Base-by-base conservation (phyloP, 148 eudicot genomes). In the Nyssa sinensis region DNA sequence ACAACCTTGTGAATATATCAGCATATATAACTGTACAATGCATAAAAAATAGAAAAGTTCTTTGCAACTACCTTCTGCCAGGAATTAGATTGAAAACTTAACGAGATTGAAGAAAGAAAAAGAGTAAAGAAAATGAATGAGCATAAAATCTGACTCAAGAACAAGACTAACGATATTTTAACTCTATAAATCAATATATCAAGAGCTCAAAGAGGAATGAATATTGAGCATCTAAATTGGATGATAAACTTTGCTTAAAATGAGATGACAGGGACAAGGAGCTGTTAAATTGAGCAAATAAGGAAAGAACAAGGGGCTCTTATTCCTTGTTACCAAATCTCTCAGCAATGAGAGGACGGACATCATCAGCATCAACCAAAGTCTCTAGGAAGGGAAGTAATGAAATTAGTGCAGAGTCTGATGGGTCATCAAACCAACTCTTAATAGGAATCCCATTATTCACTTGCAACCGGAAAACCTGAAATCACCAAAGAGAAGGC, bases 381-480 rank as follows among this genome's bases (percentile, higher is more conserved):
- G 84, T 90, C 90, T 95, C 99, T 49, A 95, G 84, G 85, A 95
- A 95, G 33, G 99, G 97, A 69, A 95, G 87, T 77, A 95, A 78
- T 55, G 90, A 89, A 75, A 93, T 81, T 47, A 95, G 83, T 69
- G 92, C 97, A 78, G 70, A 79, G 76, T 95, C 99, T 72, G 91
- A 86, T 62, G 97, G 94, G 83, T 95, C 99, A 82, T 91, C 93
- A 79, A 93, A 95, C 99, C 99, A 95, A 86, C 99, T 95, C 89
- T 88, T 93, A 61, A 95, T 93, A 27, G 98, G 99, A 84, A 95
- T 95, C 67, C 99, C 98, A 82, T 95, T 95, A 86, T 95, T 95
- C 81, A 95, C 88, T 84, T 95, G 99, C 86, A 89, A 80, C 73
- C 91, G 88, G 88, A 90, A 95, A 73, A 95, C 99, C 99, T 95